Evolutionary conservation across 179 eudicot species (phyloP).

Genomic region (Beta corolliflora): DNA sequence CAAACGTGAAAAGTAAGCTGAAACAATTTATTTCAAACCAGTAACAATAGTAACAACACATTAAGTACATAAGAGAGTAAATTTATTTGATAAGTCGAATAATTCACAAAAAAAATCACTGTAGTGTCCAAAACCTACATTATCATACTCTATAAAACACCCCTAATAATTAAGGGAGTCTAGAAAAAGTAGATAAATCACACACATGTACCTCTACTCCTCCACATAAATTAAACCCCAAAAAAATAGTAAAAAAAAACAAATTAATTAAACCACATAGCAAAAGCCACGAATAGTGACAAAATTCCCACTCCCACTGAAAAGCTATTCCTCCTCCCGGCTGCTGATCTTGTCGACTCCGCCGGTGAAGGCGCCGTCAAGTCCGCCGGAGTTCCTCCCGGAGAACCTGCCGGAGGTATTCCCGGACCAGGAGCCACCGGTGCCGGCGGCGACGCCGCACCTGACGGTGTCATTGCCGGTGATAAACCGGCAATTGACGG

Average conservation of each 20-base stretch:
- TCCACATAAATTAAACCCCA: not conserved
- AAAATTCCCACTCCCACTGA: conserved; percentile 6
- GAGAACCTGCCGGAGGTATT: not conserved
- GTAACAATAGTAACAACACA: too few relatives aligned
- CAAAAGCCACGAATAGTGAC: not conserved
- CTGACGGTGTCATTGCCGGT: not conserved
- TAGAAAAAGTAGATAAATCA: not conserved
- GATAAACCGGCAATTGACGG: not conserved
- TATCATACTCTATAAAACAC: not conserved
- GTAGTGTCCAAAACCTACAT: conserved; percentile 10
- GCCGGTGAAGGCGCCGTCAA: not conserved
- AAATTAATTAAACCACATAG: conserved; percentile 9
- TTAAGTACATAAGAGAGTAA: too few relatives aligned
- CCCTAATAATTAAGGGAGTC: not conserved
- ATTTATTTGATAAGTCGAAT: not conserved
- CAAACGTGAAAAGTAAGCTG: too few relatives aligned
- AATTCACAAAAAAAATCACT: conserved; percentile 4
- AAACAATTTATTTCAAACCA: too few relatives aligned
- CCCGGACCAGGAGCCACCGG: not conserved
- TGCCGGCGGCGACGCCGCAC: conserved; percentile 2
- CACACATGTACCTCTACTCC: conserved; percentile 16
- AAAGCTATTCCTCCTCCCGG: not conserved
- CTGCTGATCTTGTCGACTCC: not conserved
- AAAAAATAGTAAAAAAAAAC: not conserved
- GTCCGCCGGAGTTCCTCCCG: conserved; percentile 10